Base-by-base conservation (phyloP, 2,329 filamentous ascomycete genomes). In the Phialophora macrospora region DNA sequence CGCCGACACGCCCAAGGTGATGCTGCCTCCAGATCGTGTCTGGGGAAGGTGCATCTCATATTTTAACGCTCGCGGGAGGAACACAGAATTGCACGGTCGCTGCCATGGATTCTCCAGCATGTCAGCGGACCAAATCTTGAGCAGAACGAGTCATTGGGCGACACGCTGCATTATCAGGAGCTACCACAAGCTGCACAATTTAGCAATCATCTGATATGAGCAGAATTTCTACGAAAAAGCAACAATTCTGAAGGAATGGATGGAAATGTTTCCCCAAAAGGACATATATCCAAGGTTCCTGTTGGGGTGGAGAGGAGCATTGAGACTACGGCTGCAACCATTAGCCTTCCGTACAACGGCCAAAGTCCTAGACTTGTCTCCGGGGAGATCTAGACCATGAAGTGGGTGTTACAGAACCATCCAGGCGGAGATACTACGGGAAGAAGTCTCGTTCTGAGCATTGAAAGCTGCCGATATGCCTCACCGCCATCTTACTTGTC, bases 401-500 rank as follows among this genome's bases (percentile, higher is more conserved):
- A 28, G 12, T 49, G 24, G 34, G 20, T 22, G 48, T 26, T 51
- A 28, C 11, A 26, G 48, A 51, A 8, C 17, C 22, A 26, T 51
- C 4, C 20, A 17, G 48, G 48, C 48, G 24, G 48, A n/a, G 17
- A 44, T 44, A 2, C 17, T 44, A 3, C 17, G 17, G 7, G 17
- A n/a, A 17, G 20, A 44, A n/a, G 38, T n/a, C 5, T 8, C 2
- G 2, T 20, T 44, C 32, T 44, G 2, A 44, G 38, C 14, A 44
- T 44, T 44, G 38, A 44, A 44, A 44, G 38, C 38, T 44, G 38
- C 38, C 38, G 38, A 44, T 44, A n/a, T 44, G 6, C 5, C 38
- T 59, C 56, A 59, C 56, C 56, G 56, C 56, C 56, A 59, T 51
- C 26, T 59, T 49, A 30, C 41, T 51, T 44, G 17, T 8, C 11